These are phyloP conservation scores for Usnea hakonensis DNA, from an alignment of 495 filamentous ascomycete species.

Conservation along the genomic window DNA sequence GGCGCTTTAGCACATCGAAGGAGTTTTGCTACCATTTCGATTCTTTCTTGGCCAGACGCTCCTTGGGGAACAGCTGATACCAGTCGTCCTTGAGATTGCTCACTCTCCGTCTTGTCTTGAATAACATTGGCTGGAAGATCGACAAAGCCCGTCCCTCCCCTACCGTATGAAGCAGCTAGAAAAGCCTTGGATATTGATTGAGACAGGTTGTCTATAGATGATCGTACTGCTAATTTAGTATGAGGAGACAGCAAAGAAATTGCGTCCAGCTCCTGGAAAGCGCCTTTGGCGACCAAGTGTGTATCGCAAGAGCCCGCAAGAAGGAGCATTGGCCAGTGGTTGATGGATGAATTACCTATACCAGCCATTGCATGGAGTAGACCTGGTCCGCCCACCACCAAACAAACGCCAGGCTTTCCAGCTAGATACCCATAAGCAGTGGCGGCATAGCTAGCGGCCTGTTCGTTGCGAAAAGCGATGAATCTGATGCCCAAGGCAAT, in stretches of 20 bases:
- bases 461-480: slow-evolving; percentile 59
- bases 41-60: slow-evolving; percentile 35
- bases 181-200: slow-evolving; percentile 48
- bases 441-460: slow-evolving; percentile 57
- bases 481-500: slow-evolving; percentile 57
- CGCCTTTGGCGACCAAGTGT: slow-evolving; percentile 45
- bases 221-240: slow-evolving; percentile 48
- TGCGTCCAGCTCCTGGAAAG: slow-evolving; percentile 57
- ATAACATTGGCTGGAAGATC: slow-evolving; percentile 58
- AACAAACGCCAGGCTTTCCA: slow-evolving; percentile 52
- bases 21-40: slow-evolving; percentile 39
- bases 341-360: slow-evolving; percentile 49
- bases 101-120: slow-evolving; percentile 31
- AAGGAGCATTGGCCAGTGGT: slow-evolving; percentile 52
- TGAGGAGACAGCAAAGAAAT: slow-evolving; percentile 50
- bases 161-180: slow-evolving; percentile 47
- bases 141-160: slow-evolving; percentile 51
- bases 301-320: slow-evolving; percentile 52
- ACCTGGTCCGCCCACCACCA: slow-evolving; percentile 59
- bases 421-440: slow-evolving; percentile 59
- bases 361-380: slow-evolving; percentile 58
- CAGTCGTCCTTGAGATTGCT: slow-evolving; percentile 14
- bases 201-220: slow-evolving; percentile 42
- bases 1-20: slow-evolving; percentile 46
- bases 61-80: slow-evolving; percentile 37